These are phyloP conservation scores for Raffaelea albimanens DNA, from an alignment of 2,329 filamentous ascomycete genomes.

Conservation along the genomic window DNA sequence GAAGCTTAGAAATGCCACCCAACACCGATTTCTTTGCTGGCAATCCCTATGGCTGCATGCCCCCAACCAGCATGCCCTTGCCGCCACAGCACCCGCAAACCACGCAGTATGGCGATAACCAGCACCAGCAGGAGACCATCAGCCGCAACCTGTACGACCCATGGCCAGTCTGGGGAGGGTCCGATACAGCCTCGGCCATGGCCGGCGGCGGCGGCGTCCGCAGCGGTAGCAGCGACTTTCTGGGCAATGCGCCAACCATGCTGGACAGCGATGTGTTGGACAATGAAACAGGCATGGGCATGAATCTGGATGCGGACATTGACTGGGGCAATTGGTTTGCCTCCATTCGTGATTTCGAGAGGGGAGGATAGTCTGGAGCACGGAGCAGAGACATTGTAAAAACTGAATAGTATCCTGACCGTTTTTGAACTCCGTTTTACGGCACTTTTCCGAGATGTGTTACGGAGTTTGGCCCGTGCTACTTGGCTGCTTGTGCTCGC, in stretches of 20 bases:
- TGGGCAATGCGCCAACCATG: not conserved
- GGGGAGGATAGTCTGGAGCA: not conserved
- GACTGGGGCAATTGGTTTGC: slow-evolving; percentile 12
- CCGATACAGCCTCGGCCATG: not conserved
- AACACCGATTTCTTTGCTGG: too few species aligned
- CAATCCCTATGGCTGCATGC: too few species aligned
- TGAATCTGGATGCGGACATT: slow-evolving; percentile 6
- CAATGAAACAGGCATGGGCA: slow-evolving; percentile 1
- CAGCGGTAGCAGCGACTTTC: not conserved
- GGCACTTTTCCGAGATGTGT: too few species aligned
- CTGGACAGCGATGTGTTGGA: not conserved
- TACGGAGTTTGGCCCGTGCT: too few species aligned
- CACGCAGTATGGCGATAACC: too few species aligned
- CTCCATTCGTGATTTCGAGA: not conserved
- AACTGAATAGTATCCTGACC: not conserved
- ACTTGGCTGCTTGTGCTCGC: too few species aligned
- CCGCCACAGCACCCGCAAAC: too few species aligned
- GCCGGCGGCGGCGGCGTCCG: not conserved
- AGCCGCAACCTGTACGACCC: slow-evolving; percentile 1
- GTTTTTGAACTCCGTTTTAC: not conserved
- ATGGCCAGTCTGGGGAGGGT: slow-evolving; percentile 4
- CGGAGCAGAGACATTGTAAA: not conserved
- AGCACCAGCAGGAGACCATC: not conserved
- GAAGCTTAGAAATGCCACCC: too few species aligned
- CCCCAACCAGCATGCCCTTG: too few species aligned